A percentile compares a stretch with the other conserved stretches of the same genome.
Conservation (phyloP, 1,139 yeast species). For the Suhomyces wounanorum region DNA sequence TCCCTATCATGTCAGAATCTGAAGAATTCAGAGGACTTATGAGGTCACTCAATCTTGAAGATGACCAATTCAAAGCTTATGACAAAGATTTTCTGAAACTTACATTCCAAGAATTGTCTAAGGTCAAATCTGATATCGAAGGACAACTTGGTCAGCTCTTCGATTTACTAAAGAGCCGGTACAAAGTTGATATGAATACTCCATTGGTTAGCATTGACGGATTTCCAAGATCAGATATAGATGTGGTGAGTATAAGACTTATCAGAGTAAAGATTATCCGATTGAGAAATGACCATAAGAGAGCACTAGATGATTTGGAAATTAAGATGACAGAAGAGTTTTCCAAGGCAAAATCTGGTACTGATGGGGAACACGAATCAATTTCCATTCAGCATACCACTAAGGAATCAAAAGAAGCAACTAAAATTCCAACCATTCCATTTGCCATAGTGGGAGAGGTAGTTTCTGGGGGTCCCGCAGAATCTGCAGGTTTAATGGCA, state of each 20-base stretch:
- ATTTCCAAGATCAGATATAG: constrained; percentile 82
- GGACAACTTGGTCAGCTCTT: constrained; percentile 34
- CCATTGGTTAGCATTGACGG: constrained; percentile 71
- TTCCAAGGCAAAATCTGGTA: constrained; percentile 11
- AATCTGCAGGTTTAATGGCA: constrained; percentile 37
- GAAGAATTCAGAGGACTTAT: constrained; percentile 38
- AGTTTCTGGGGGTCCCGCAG: constrained; percentile 50
- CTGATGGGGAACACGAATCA: not conserved
- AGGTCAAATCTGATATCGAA: constrained; percentile 36
- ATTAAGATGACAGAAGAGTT: constrained; percentile 48
- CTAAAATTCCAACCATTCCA: constrained; percentile 35
- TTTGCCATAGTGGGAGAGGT: constrained; percentile 61
- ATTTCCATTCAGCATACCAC: not conserved
- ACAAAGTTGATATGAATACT: constrained; percentile 62
- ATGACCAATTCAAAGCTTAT: constrained; percentile 26
- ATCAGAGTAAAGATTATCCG: constrained; percentile 65
- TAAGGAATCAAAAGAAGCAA: not conserved
- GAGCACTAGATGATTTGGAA: constrained; percentile 52
- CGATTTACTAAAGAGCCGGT: constrained; percentile 32
- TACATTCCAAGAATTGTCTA: constrained; percentile 31
- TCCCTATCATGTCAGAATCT: constrained; percentile 6
- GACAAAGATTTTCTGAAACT: constrained; percentile 22
- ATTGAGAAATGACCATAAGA: constrained; percentile 66
- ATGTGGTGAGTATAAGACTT: constrained; percentile 68
- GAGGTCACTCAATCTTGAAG: constrained; percentile 41